Percentiles rank a stretch among this genome's conserved stretches.
phyloP scores from a whole-genome alignment of 768 basidiomycete genomes.

The Tricholoma sp. region DNA sequence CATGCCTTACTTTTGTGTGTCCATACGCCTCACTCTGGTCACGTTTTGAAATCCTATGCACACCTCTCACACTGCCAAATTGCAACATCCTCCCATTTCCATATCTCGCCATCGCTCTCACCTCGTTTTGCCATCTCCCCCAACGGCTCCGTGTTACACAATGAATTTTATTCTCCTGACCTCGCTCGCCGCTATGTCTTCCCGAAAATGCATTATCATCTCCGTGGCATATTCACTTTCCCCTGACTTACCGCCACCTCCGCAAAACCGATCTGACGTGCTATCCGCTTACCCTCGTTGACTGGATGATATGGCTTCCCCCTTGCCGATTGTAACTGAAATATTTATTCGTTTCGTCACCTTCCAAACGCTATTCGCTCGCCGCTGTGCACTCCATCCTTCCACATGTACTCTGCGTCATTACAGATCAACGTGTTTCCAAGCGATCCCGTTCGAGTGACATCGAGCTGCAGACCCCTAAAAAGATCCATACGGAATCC shows the following conservation, averaged over 20 bases:
- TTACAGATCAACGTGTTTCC: neutral
- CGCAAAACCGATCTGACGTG: neutral
- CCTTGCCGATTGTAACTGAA: neutral
- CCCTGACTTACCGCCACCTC: neutral
- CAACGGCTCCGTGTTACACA: neutral
- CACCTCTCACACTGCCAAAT: neutral
- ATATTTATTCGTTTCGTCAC: neutral
- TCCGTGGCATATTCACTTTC: neutral
- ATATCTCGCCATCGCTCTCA: no score
- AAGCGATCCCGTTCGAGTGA: neutral
- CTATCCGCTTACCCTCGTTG: neutral
- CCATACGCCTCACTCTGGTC: neutral
- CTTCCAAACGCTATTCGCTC: neutral
- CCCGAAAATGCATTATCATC: neutral
- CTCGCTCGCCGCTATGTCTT: neutral
- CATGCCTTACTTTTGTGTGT: neutral
- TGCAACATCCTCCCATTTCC: no score
- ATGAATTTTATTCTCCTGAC: neutral
- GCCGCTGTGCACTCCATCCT: neutral
- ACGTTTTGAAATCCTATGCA: neutral
- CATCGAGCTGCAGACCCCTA: neutral
- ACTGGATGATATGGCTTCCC: neutral
- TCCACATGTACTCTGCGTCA: neutral
- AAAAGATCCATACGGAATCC: neutral
- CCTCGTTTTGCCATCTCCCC: neutral